Evolutionary conservation across 2,329 filamentous ascomycete genomes (phyloP).

Genomic region (Elsinoe arachidis): DNA sequence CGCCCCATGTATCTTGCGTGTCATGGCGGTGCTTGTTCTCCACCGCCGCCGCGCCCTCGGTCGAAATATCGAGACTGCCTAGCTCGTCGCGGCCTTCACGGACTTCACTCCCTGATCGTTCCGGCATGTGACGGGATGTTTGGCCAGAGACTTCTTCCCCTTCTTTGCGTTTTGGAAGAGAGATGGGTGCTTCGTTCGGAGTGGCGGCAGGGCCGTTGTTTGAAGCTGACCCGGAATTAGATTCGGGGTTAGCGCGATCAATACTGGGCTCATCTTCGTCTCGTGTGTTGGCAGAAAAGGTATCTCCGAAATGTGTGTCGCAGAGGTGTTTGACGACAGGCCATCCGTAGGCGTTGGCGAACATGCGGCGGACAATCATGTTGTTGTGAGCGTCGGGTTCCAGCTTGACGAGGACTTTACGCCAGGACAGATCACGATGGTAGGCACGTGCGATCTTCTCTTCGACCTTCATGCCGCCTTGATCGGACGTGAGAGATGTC

Average conservation of each 20-base stretch:
- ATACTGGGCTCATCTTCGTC: constrained; percentile 58
- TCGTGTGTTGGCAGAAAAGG: constrained; percentile 53
- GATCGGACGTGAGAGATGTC: constrained; percentile 35
- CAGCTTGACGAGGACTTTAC: constrained; percentile 89
- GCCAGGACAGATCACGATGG: constrained; percentile 84
- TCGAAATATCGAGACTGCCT: constrained; percentile 27
- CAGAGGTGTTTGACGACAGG: constrained; percentile 91
- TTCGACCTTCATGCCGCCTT: constrained; percentile 75
- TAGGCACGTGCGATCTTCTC: constrained; percentile 97
- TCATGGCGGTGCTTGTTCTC: constrained; percentile 27
- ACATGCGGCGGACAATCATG: constrained; percentile 91
- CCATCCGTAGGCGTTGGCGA: constrained; percentile 96
- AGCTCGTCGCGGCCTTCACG: constrained; percentile 37
- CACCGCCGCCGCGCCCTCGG: constrained; percentile 20
- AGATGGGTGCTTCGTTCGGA: background rate
- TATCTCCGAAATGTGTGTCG: constrained; percentile 86
- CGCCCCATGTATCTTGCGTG: constrained; percentile 35
- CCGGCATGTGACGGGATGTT: constrained; percentile 29
- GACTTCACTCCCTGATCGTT: constrained; percentile 40
- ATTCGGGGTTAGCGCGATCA: constrained; percentile 55
- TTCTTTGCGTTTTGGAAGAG: constrained; percentile 26
- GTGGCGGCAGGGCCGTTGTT: constrained; percentile 24
- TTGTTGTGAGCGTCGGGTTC: constrained; percentile 99
- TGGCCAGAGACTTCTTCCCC: constrained; percentile 55
- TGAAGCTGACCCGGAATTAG: constrained; percentile 18